phyloP scores from a whole-genome alignment of 306 rosid species.

The Canavalia gladiata region DNA sequence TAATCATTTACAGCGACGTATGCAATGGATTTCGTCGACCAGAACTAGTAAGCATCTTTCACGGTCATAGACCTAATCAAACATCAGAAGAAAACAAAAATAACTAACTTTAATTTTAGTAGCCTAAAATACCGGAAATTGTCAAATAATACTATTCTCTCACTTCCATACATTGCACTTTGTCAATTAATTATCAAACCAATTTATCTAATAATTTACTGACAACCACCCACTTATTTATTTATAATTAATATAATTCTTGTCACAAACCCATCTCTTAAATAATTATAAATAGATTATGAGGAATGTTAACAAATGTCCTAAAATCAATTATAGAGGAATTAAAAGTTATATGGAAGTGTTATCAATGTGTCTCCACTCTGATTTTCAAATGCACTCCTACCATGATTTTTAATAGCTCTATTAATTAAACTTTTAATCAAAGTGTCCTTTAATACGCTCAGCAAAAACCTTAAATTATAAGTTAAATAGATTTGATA shows the following conservation, averaged over 20 bases:
- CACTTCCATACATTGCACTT: neutral
- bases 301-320: too few relatives aligned
- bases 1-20: conserved; percentile 26
- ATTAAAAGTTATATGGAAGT: too few relatives aligned
- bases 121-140: neutral
- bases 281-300: neutral
- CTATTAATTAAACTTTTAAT: too few relatives aligned
- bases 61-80: neutral
- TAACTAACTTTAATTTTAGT: neutral
- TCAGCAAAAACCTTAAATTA: too few relatives aligned
- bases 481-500: neutral
- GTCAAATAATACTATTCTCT: neutral
- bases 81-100: neutral
- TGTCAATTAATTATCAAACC: conserved; percentile 9
- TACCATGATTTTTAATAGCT: too few relatives aligned
- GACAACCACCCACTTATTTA: neutral
- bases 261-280: neutral
- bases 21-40: neutral
- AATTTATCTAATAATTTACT: neutral
- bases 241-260: neutral
- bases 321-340: too few relatives aligned
- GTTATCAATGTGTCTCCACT: too few relatives aligned
- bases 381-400: too few relatives aligned
- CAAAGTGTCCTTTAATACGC: too few relatives aligned
- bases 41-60: conserved; percentile 32